phyloP scores from a whole-genome alignment of 768 basidiomycete species.

The Tephrocybe sp. region DNA sequence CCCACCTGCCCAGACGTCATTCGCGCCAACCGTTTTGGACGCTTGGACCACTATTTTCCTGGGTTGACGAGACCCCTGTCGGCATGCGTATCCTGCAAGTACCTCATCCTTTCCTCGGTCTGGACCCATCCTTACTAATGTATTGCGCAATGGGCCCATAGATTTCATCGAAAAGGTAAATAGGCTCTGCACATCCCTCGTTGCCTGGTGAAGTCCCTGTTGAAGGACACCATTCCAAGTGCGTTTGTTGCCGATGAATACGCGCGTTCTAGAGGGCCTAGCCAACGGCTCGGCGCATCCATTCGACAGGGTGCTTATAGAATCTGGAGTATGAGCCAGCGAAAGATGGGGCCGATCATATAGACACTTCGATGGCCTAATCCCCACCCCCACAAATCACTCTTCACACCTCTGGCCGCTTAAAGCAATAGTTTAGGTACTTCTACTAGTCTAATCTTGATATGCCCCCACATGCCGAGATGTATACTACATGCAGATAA shows the following conservation, averaged over 20 bases:
- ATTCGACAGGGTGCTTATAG: background rate
- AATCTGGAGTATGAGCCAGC: too few relatives aligned
- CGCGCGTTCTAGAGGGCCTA: background rate
- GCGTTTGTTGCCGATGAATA: background rate
- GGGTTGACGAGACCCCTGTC: conserved; percentile 13
- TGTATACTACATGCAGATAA: background rate
- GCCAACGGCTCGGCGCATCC: background rate
- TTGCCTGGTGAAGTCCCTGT: background rate
- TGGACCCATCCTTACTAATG: background rate
- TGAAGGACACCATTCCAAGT: background rate
- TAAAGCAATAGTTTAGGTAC: too few relatives aligned
- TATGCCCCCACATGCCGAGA: background rate
- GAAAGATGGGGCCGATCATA: too few relatives aligned
- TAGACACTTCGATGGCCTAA: too few relatives aligned
- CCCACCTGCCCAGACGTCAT: conserved; percentile 21
- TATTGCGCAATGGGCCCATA: background rate
- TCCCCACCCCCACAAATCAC: too few relatives aligned
- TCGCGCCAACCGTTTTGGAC: conserved; percentile 12
- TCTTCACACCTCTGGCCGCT: too few relatives aligned
- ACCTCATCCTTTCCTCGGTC: background rate
- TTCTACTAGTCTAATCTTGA: too few relatives aligned
- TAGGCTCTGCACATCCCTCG: conserved; percentile 1
- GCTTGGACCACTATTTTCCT: conserved; percentile 12
- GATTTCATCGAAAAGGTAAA: conserved; percentile 7
- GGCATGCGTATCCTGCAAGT: conserved; percentile 17